Base-by-base conservation (phyloP, 306 rosid species). In the Trifolium dubium region DNA sequence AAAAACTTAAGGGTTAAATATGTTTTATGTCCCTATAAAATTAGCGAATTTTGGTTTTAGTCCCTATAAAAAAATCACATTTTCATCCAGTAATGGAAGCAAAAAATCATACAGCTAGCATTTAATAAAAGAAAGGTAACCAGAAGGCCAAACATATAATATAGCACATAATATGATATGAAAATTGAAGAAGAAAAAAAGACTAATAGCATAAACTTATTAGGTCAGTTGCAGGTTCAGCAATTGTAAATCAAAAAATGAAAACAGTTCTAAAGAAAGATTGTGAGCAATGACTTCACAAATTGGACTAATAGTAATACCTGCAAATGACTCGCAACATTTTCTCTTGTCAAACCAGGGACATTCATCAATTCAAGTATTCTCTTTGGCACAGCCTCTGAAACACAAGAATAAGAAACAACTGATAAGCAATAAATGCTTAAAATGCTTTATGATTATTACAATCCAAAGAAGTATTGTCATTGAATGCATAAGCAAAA, bases 311-410 rank as follows among this genome's bases (percentile, higher is more conserved):
- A 47, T n/a, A n/a, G n/a, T n/a, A n/a, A n/a, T 44, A 88, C 97
- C 97, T 92, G 96, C 72, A 92, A 59, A 83, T 92, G 97, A 69
- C 97, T 92, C 0, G 97, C 97, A 67, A 92, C 96, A 67, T 92
- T 92, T 81, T 88, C 96, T 83, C 96, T 83, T n/a, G 92, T 86
- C 80, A 92, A 81, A 61, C 90, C 92, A 61, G 97, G 92, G 46
- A 92, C 90, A 73, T 86, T 88, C 97, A 92, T 92, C 86, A 92
- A 69, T 69, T 89, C 93, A 15, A 92, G 93, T 65, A 92, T 88
- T 81, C 89, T 85, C 83, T 92, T 92, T 44, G 97, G 97, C 72
- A 92, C 97, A 73, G 96, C 96, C 81, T 89, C 97, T 92, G 74
- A 72, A 64, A 81, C 28, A 63, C 30, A 81, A 67, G 15, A 30